Evolutionary conservation across 768 basidiomycete species (phyloP).

Genomic region (Pulveroboletus ravenelii): DNA sequence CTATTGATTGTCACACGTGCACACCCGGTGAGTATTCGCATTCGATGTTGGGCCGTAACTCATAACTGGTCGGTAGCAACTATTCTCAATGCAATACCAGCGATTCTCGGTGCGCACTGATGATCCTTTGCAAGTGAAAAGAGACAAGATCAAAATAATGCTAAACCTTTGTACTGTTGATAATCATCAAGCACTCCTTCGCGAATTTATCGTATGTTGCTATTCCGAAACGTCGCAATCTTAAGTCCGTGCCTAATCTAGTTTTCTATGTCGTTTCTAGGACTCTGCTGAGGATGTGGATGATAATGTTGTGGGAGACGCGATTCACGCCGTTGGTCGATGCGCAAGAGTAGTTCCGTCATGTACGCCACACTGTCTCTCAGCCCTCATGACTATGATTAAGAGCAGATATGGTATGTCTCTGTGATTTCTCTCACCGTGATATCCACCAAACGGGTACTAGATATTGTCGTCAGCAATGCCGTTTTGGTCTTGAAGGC

Average conservation of each 20-base stretch:
- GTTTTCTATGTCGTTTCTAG: constrained; percentile 35
- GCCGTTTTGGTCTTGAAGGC: constrained; percentile 84
- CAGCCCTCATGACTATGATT: constrained; percentile 73
- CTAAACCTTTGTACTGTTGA: constrained; percentile 59
- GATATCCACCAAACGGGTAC: constrained; percentile 2
- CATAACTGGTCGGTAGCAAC: constrained; percentile 20
- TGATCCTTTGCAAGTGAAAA: constrained; percentile 64
- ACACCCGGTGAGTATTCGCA: constrained; percentile 52
- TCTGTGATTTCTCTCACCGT: background rate
- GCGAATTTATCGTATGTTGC: constrained; percentile 76
- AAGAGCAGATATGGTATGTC: constrained; percentile 66
- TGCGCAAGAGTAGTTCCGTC: constrained; percentile 68
- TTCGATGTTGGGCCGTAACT: background rate
- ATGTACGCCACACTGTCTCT: constrained; percentile 65
- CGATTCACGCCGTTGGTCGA: constrained; percentile 75
- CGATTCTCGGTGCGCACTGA: constrained; percentile 67
- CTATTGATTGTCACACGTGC: constrained; percentile 58
- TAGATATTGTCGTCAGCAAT: constrained; percentile 73
- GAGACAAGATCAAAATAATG: constrained; percentile 71
- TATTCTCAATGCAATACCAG: constrained; percentile 59
- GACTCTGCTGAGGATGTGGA: constrained; percentile 79
- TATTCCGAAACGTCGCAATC: background rate
- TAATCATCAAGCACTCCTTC: constrained; percentile 65
- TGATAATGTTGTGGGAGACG: constrained; percentile 62
- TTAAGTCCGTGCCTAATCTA: background rate